These are phyloP conservation scores for Zasmidium cellare DNA, from an alignment of 2,329 filamentous ascomycete genomes.

Conservation along the genomic window DNA sequence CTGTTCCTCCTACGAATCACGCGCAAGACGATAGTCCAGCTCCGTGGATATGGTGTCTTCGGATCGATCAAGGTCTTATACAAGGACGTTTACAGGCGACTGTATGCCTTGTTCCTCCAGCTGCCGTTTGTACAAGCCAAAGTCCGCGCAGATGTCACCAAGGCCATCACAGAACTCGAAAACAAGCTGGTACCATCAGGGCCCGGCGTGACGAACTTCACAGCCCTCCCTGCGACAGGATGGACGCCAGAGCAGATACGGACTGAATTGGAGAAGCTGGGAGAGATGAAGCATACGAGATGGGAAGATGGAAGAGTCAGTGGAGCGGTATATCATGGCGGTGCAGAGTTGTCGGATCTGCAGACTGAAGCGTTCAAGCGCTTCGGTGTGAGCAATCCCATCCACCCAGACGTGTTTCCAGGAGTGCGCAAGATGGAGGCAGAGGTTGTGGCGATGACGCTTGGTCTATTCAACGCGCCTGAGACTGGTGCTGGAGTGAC, in stretches of 20 bases:
- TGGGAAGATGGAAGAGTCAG: slow-evolving; percentile 97
- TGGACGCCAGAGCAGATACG: slow-evolving; percentile 77
- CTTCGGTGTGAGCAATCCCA: slow-evolving; percentile 94
- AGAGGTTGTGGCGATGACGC: slow-evolving; percentile 92
- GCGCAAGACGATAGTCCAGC: slow-evolving; percentile 76
- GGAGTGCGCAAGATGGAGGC: slow-evolving; percentile 99
- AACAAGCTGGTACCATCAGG: slow-evolving; percentile 76
- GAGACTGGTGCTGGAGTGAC: slow-evolving; percentile 82
- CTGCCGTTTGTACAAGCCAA: slow-evolving; percentile 82
- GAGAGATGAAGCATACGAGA: slow-evolving; percentile 85
- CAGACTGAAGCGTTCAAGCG: slow-evolving; percentile 92
- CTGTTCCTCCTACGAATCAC: slow-evolving; percentile 84
- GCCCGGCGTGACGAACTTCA: slow-evolving; percentile 69
- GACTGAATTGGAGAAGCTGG: slow-evolving; percentile 75
- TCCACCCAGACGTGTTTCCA: slow-evolving; percentile 97
- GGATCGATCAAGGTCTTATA: slow-evolving; percentile 78
- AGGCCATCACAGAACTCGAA: slow-evolving; percentile 78
- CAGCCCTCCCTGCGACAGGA: slow-evolving; percentile 78
- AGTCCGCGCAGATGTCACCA: slow-evolving; percentile 80
- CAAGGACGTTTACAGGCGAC: slow-evolving; percentile 65
- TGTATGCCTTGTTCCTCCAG: slow-evolving; percentile 83
- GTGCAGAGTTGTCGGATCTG: slow-evolving; percentile 74
- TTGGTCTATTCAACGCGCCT: slow-evolving; percentile 78
- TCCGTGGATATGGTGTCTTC: slow-evolving; percentile 84
- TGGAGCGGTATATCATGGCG: slow-evolving; percentile 94